phyloP scores from a whole-genome alignment of 139 green algal genomes.

The Chlamydomonas sp. region DNA sequence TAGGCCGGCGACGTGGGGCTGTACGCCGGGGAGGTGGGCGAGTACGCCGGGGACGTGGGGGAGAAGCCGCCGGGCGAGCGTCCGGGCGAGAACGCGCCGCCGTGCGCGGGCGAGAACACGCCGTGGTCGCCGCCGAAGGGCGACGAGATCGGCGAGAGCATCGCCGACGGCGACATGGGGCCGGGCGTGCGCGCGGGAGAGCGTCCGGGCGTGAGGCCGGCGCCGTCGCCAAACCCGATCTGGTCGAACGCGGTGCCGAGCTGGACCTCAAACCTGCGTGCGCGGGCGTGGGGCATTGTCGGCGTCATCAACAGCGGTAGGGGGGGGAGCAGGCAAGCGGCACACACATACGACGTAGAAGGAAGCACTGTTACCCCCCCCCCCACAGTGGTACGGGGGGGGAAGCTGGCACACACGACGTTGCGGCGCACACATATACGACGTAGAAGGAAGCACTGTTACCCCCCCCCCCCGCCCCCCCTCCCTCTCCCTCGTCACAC shows the following conservation, averaged over 20 bases:
- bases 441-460: neutral
- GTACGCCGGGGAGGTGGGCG: slow-evolving; percentile 38
- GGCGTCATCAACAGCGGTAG: no score
- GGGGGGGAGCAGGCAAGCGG: no score
- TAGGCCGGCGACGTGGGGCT: slow-evolving; percentile 45
- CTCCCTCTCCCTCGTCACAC: neutral
- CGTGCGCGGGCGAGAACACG: slow-evolving; percentile 28
- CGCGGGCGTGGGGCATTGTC: no score
- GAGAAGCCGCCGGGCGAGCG: slow-evolving; percentile 32
- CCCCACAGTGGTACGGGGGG: neutral
- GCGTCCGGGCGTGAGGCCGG: slow-evolving; percentile 42
- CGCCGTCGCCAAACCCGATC: slow-evolving; percentile 1
- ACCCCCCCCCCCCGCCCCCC: no score
- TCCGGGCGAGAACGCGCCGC: slow-evolving; percentile 12
- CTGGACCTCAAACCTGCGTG: slow-evolving; percentile 20
- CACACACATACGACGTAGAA: neutral
- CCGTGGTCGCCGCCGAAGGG: slow-evolving; percentile 37
- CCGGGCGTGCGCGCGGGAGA: slow-evolving; percentile 32
- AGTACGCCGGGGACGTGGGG: slow-evolving; percentile 43
- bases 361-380: neutral
- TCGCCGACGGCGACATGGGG: slow-evolving; percentile 43
- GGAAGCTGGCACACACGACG: no score
- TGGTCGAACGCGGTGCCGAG: slow-evolving; percentile 9
- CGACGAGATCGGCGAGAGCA: slow-evolving; percentile 44
- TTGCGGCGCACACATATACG: neutral